phyloP scores from a whole-genome alignment of 1,284 basidiomycete genomes.

The Moesziomyces sp. region DNA sequence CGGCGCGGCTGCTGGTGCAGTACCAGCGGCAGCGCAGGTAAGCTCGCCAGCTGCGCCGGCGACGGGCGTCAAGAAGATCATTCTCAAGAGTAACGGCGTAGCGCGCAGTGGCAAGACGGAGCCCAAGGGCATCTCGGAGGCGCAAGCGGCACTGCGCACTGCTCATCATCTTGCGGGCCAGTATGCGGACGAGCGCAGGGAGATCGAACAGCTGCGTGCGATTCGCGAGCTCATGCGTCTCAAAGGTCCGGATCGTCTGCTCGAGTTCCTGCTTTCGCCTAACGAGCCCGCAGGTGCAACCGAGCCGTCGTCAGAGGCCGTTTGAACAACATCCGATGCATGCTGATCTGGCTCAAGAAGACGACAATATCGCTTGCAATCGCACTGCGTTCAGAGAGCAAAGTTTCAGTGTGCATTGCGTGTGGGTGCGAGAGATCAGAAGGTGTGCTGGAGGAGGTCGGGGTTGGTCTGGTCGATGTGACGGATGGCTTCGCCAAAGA shows the following conservation, averaged over 20 bases:
- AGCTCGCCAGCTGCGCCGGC: not conserved
- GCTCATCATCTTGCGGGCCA: constrained; percentile 31
- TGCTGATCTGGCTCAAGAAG: too few species aligned
- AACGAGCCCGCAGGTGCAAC: constrained; percentile 9
- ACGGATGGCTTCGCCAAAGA: constrained; percentile 51
- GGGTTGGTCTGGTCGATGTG: constrained; percentile 50
- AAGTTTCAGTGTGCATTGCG: not conserved
- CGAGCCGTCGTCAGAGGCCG: too few species aligned
- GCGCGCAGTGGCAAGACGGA: constrained; percentile 1
- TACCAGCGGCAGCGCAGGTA: constrained; percentile 5
- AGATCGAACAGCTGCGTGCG: constrained; percentile 56
- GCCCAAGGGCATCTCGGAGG: constrained; percentile 3
- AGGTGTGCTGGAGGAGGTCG: constrained; percentile 24
- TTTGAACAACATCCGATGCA: too few species aligned
- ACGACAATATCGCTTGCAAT: not conserved
- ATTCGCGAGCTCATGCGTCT: constrained; percentile 46
- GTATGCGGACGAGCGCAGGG: constrained; percentile 28
- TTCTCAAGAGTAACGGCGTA: constrained; percentile 14
- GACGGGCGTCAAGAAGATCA: constrained; percentile 10
- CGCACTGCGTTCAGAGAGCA: not conserved
- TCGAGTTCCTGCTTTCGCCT: constrained; percentile 44
- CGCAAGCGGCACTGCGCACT: constrained; percentile 14
- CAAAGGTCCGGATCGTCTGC: constrained; percentile 34
- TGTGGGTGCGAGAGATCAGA: not conserved
- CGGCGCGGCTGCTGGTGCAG: constrained; percentile 3